Base-by-base conservation (phyloP, 805 yeast species). In the Yarrowia bubula region DNA sequence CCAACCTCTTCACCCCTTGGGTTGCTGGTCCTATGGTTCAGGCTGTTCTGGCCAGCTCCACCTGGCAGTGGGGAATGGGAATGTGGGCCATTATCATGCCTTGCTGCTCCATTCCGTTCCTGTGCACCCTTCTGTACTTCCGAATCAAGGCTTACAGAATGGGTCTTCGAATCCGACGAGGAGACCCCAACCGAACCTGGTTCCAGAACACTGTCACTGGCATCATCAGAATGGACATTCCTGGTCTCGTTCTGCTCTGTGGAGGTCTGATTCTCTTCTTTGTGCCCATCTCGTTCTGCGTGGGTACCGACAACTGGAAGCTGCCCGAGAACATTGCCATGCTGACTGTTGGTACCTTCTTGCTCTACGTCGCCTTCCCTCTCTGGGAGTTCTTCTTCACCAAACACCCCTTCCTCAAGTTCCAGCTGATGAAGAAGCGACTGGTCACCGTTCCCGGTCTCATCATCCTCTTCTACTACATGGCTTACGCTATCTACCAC, bases 31-130 rank as follows among this genome's bases (percentile, higher is more conserved):
- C 65, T 35, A 43, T 73, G 41, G 71, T 75, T 10, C 66, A 67
- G 15, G 43, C 69, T 2, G 68, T 69, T 5, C 71, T 81, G 18
- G 70, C 74, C 14, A 67, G 67, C 39, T 68, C 67, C 31, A 76
- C 78, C 48, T 83, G 86, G 86, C 76, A 84, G 72, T 79, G 83
- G 81, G 86, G 84, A 22, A 81, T 78, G 69, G 84, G 83, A 62
- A 76, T 81, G 72, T 82, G 82, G 74, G 78, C 81, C 22, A 75
- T 81, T 43, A 76, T 82, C 33, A 73, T 77, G 67, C 84, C 84
- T 4, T 76, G 75, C 22, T 31, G 78, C 76, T 63, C 69, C 2
- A 35, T 70, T 11, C 73, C 73, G 32, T 67, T 71, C 28, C 58
- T 71, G 46, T 18, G 62, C 15, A 68, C 66, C 3, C 66, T 71